Evolutionary conservation across 2,329 filamentous ascomycete species (phyloP), one percentile per base, ranked within the genome.

Genomic region (Zymoseptoria pseudotritici): DNA sequence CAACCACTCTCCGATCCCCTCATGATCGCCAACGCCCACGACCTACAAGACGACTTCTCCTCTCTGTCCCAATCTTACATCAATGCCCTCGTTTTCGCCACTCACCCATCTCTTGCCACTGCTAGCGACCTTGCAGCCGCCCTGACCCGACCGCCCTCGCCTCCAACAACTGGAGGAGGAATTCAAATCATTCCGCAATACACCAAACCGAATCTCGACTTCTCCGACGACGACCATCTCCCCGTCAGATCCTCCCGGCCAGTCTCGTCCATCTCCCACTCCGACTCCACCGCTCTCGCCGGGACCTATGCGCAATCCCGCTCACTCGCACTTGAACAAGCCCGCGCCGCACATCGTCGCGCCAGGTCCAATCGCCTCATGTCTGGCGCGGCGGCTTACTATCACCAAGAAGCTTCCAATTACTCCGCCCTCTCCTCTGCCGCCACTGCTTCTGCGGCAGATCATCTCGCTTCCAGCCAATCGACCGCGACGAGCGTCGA

Each of bases 351-450:
- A 1, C 83, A 84, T 67, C 81, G 83, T 36, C 82, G 79, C 65
- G 82, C 83, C 19, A 86, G 83, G 66, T 91, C 90, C 0, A 84
- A 91, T 62, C 86, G 81, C 0, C 77, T 93, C 2, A 91, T 89
- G 78, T 83, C 86, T 21, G 88, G 86, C 59, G 92, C 84, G 0
- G 90, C 90, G 8, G 85, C 82, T 0, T 89, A 90, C 71, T 96
- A 96, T 72, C 81, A 85, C 0, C 83, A 89, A 56, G 78, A 88
- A 10, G 88, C 85, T 1, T 85, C 86, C 21, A 85, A 90, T 53
- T 82, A 86, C 60, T 78, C 83, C 4, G 80, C 79, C 11, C 78
- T 78, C 51, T 82, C 86, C 2, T 82, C 83, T 62, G 77, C 77
- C 19, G 82, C 85, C n/a, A 79, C 79, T 19, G 85, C 85, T n/a